Evolutionary conservation across 1,139 yeast species (phyloP).

Genomic region (Zygoascus hellenicus): DNA sequence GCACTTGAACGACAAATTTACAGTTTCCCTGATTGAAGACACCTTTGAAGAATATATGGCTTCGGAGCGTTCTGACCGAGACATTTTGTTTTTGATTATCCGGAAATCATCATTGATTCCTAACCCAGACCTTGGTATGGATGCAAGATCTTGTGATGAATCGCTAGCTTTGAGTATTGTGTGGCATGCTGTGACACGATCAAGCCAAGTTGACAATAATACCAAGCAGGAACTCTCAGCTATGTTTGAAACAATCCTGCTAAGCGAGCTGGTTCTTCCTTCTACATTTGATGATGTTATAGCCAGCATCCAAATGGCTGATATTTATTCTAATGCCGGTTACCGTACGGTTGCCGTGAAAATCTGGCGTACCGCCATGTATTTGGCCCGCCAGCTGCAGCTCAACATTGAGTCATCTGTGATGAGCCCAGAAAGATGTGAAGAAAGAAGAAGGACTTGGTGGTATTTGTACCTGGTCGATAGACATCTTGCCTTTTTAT

Average conservation of each 20-base stretch:
- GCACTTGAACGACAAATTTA: slow-evolving; percentile 2
- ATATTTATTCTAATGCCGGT: slow-evolving; percentile 38
- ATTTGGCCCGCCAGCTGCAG: slow-evolving; percentile 32
- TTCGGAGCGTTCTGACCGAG: slow-evolving; percentile 5
- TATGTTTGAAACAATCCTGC: slow-evolving; percentile 8
- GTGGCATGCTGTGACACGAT: slow-evolving; percentile 8
- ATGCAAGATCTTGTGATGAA: slow-evolving; percentile 1
- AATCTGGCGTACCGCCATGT: slow-evolving; percentile 39
- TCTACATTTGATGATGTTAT: slow-evolving; percentile 38
- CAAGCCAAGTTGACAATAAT: background rate
- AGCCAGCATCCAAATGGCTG: slow-evolving; percentile 36
- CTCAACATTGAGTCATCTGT: slow-evolving; percentile 29
- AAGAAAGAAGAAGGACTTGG: slow-evolving; percentile 41
- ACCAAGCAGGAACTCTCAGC: slow-evolving; percentile 5
- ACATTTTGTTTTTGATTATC: slow-evolving; percentile 4
- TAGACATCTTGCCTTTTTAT: slow-evolving; percentile 38
- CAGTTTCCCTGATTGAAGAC: background rate
- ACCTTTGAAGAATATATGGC: slow-evolving; percentile 7
- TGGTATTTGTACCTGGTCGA: slow-evolving; percentile 40
- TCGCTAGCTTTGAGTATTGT: slow-evolving; percentile 6
- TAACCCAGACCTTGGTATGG: background rate
- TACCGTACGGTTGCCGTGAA: slow-evolving; percentile 35
- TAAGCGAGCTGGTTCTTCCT: slow-evolving; percentile 19
- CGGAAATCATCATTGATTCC: slow-evolving; percentile 5
- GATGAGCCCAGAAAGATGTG: slow-evolving; percentile 33